Percentiles rank a stretch among this genome's conserved stretches.
phyloP scores from a whole-genome alignment of 257 asterid genomes.

The Schizonepeta tenuifolia region DNA sequence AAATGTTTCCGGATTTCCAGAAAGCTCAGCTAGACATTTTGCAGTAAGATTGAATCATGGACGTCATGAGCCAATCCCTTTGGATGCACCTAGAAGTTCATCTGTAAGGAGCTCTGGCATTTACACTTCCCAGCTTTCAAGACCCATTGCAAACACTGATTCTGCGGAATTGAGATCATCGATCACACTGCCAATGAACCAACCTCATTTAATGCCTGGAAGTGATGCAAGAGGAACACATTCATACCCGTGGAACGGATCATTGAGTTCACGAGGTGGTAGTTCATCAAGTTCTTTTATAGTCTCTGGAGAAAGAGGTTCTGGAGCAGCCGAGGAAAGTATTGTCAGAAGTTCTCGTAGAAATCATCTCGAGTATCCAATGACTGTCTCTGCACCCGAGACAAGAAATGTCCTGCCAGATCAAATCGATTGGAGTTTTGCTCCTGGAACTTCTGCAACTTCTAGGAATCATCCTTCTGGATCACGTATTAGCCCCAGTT shows the following conservation, averaged over 20 bases:
- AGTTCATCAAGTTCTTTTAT: constrained; percentile 50
- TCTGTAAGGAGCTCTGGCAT: constrained; percentile 47
- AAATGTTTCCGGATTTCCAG: constrained; percentile 47
- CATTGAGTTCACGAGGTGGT: constrained; percentile 50
- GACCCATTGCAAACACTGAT: constrained; percentile 41
- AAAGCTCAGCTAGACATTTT: constrained; percentile 54
- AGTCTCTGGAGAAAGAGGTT: constrained; percentile 53
- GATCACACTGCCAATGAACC: constrained; percentile 45
- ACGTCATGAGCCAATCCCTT: constrained; percentile 49
- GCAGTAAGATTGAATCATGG: constrained; percentile 42
- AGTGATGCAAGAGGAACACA: constrained; percentile 52
- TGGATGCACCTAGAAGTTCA: constrained; percentile 45
- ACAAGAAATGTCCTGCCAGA: constrained; percentile 53
- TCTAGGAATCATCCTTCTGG: constrained; percentile 51
- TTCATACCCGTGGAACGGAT: constrained; percentile 56
- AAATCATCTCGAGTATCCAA: constrained; percentile 50
- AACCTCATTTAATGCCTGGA: constrained; percentile 45
- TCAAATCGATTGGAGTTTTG: constrained; percentile 66
- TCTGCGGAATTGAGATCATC: constrained; percentile 47
- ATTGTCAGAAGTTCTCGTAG: constrained; percentile 50
- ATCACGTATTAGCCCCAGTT: constrained; percentile 46
- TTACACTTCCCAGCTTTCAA: constrained; percentile 39
- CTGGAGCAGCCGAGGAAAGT: constrained; percentile 47
- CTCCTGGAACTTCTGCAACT: constrained; percentile 55
- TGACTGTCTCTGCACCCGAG: constrained; percentile 54